Evolutionary conservation across 371 early-diverging fungal genomes (phyloP), one percentile per base, ranked within the genome.

Genomic region (Mortierella sp.): DNA sequence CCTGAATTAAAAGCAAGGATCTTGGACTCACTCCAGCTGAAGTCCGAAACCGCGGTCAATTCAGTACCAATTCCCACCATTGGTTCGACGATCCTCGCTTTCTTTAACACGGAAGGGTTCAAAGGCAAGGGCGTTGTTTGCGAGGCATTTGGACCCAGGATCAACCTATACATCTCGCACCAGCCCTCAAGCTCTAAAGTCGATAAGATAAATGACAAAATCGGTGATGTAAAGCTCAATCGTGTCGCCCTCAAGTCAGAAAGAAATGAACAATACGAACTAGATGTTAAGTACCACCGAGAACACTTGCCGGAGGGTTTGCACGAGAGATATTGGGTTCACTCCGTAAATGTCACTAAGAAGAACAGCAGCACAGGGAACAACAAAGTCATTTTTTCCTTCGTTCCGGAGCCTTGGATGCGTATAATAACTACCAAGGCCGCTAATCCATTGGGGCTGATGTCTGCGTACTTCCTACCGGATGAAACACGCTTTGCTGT

Each of bases 361-460:
- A 61, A 65, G 30, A 52, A 79, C n/a, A n/a, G 43, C 0, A 62
- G 26, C 59, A 54, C 62, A 10, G 60, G 35, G 35, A 35, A 35
- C 35, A 35, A 58, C 16, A 37, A 58, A 4, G 40, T 65, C 52
- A 65, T 81, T 0, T 83, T 83, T 49, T 76, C 77, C 6, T 83
- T 83, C 22, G 61, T 76, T 45, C 83, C 83, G 0, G 83, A 83
- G 54, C 83, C 83, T 4, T 83, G 83, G 83, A 73, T 73, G 73
- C 77, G 77, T 11, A 54, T 45, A 28, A 61, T 63, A 32, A 76
- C 70, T 3, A 54, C n/a, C 3, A 68, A 80, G 5, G 68, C 62
- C 1, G 61, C 52, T 0, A 47, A 69, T 24, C 73, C 76, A 9
- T 69, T 66, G 37, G 51, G 52, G 10, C n/a, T 76, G 28, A 51